Evolutionary conservation across 192 early-diverging fungal species (phyloP).

Genomic region (Gaertneriomyces semiglobifer): DNA sequence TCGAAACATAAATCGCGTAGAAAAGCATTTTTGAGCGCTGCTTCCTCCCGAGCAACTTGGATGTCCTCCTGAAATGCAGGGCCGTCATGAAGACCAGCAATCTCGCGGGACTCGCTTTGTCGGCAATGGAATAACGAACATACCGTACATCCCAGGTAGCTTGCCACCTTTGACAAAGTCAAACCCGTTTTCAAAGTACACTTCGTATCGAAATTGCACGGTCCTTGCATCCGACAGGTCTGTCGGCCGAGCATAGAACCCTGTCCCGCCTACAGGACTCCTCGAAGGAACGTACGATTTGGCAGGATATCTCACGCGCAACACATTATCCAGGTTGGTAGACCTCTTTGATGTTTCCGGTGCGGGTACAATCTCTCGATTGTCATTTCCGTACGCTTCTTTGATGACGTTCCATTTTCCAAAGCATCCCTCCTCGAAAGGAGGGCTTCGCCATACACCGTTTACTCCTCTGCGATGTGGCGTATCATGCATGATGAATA

Average conservation of each 20-base stretch:
- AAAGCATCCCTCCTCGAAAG: no score
- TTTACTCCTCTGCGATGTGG: no score
- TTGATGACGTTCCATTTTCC: slow-evolving; percentile 16
- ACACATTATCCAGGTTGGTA: not conserved
- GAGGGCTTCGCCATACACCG: no score
- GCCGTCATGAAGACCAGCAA: not conserved
- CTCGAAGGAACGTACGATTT: not conserved
- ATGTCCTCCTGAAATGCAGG: slow-evolving; percentile 27
- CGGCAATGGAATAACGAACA: not conserved
- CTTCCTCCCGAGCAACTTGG: slow-evolving; percentile 44
- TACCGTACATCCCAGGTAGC: slow-evolving; percentile 44
- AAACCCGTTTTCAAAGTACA: slow-evolving; percentile 39
- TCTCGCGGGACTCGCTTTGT: not conserved
- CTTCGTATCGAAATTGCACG: slow-evolving; percentile 41
- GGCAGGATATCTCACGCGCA: slow-evolving; percentile 24
- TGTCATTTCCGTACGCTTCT: slow-evolving; percentile 14
- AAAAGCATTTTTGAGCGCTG: slow-evolving; percentile 49
- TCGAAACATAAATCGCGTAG: slow-evolving; percentile 52
- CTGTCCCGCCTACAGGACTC: slow-evolving; percentile 14
- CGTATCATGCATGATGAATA: no score
- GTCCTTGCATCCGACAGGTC: slow-evolving; percentile 11
- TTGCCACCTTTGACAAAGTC: slow-evolving; percentile 55
- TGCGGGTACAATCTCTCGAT: slow-evolving; percentile 7
- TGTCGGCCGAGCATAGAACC: slow-evolving; percentile 27
- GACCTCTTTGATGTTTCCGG: slow-evolving; percentile 11